Conservation (phyloP, 306 rosid species). For the Pterocarpus santalinus region DNA sequence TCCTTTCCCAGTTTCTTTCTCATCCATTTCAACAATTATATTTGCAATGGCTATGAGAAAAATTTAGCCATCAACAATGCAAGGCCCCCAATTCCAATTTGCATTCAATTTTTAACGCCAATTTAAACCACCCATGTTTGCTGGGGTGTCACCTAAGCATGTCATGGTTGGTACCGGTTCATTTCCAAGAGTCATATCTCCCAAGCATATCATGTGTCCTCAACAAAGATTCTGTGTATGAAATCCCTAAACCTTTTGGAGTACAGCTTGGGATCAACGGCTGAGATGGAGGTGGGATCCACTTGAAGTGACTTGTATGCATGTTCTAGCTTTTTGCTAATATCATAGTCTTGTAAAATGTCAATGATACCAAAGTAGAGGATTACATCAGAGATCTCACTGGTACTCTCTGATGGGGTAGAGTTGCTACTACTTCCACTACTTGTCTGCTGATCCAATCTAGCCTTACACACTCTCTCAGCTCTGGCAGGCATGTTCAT, state of each 20-base stretch:
- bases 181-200: slow-evolving; percentile 6
- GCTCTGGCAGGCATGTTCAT: slow-evolving; percentile 73
- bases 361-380: slow-evolving; percentile 77
- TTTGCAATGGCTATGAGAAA: slow-evolving; percentile 58
- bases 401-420: slow-evolving; percentile 42
- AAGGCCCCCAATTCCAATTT: slow-evolving; percentile 33
- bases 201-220: slow-evolving; percentile 56
- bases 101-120: not conserved
- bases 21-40: slow-evolving; percentile 26
- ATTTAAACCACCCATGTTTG: slow-evolving; percentile 12
- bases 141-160: not conserved
- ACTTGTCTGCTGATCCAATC: slow-evolving; percentile 52
- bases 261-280: slow-evolving; percentile 69
- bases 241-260: slow-evolving; percentile 66
- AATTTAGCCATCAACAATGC: slow-evolving; percentile 51
- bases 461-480: slow-evolving; percentile 49
- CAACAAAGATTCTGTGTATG: slow-evolving; percentile 68
- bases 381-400: slow-evolving; percentile 61
- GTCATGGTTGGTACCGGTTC: slow-evolving; percentile 36
- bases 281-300: slow-evolving; percentile 69
- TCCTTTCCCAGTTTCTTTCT: not conserved
- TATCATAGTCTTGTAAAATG: slow-evolving; percentile 73
- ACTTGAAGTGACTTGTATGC: slow-evolving; percentile 74
- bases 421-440: slow-evolving; percentile 58
- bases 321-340: slow-evolving; percentile 72